Percentiles rank a stretch among this genome's conserved stretches.
These are phyloP conservation scores for Arthrinium phaeospermum DNA, from an alignment of 2,329 filamentous ascomycete genomes.

Conservation along the genomic window DNA sequence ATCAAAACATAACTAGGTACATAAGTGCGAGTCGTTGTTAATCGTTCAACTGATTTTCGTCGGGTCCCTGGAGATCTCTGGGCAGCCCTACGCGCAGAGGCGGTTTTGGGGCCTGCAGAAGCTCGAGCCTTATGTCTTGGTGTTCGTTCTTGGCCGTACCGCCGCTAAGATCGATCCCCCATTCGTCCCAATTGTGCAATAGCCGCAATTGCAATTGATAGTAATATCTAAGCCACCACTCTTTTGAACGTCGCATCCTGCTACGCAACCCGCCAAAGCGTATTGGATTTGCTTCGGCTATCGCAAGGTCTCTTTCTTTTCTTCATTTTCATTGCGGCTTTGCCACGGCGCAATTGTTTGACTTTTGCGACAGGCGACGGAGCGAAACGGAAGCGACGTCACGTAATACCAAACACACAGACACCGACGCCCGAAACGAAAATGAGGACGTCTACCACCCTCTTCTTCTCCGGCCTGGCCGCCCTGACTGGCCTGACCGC, in stretches of 20 bases:
- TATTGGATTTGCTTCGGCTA: not conserved
- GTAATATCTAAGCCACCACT: not conserved
- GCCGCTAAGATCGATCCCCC: not conserved
- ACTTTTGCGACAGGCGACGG: not conserved
- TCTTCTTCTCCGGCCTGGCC: conserved; percentile 48
- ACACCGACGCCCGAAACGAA: conserved; percentile 22
- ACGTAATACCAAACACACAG: not conserved
- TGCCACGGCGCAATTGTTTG: not conserved
- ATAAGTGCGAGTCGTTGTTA: not conserved
- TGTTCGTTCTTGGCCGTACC: not conserved
- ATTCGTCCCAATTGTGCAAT: not conserved
- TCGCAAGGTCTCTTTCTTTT: not conserved
- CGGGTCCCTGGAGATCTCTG: not conserved
- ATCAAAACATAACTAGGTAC: not conserved
- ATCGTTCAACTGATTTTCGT: not conserved
- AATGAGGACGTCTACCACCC: conserved; percentile 48
- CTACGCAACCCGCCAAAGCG: not conserved
- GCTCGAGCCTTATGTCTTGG: conserved; percentile 5
- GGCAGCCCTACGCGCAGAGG: not conserved
- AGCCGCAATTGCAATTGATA: not conserved
- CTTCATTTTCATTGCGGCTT: not conserved
- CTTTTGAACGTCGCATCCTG: not conserved
- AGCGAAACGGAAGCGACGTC: not conserved
- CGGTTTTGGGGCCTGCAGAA: conserved; percentile 2
- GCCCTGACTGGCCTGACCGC: conserved; percentile 46